Base-by-base conservation (phyloP, 768 basidiomycete genomes). In the Suillus americanus region DNA sequence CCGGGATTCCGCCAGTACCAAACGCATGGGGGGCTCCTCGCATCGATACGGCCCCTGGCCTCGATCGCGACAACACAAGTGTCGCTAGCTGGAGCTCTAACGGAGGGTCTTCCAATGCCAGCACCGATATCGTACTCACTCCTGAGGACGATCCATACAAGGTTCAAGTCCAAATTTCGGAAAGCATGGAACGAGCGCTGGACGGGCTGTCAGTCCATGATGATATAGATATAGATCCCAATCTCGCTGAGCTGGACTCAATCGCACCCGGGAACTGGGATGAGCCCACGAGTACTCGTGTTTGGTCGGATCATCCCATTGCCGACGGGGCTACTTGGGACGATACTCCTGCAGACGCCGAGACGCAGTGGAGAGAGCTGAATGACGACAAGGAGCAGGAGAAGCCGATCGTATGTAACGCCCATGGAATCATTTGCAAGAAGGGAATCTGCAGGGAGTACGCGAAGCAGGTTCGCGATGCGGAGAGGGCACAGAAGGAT, bases 401-500 rank as follows among this genome's bases (percentile, higher is more conserved):
- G 20, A 62, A 64, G 50, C 68, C 67, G 56, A 45, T 65, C 6
- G 35, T 72, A 56, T 79, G 79, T 65, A 66, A 63, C 1, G 75
- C 72, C 35, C 79, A 80, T 54, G 75, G 76, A 12, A 50, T 65
- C 33, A 70, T 79, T 16, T 79, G 79, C 69, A 77, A 68, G 64
- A 77, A 76, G 65, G 76, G 78, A 61, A 79, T 79, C 53, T 79
- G 79, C 41, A 62, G 57, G 59, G 74, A 74, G 63, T 77, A 78
- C 54, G 75, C 74, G 2, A 68, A n/a, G 38, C 72, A 74, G 65
- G 12, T 70, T 23, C 72, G 75, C 28, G 48, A 64, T 1, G 3
- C 53, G 5, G 70, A 68, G 54, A 64, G 68, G 30, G 69, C 66
- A 12, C 62, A 65, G 64, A 69, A 67, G 64, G 71, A 28, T 61